These are phyloP conservation scores for Hirsutella minnesotensis DNA, from an alignment of 2,329 filamentous ascomycete species.

Conservation along the genomic window DNA sequence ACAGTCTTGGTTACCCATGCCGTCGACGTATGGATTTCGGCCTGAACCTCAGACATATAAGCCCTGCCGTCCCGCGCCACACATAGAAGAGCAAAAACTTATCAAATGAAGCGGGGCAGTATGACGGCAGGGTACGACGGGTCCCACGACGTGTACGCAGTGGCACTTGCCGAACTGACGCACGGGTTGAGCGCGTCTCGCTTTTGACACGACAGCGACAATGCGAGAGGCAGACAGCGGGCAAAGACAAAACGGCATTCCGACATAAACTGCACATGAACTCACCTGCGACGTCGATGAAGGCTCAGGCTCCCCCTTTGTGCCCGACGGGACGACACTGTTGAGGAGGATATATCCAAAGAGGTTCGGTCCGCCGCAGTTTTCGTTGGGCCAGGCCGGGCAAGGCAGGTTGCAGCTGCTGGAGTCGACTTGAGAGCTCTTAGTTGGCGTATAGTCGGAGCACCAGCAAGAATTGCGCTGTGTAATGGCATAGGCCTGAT, in stretches of 20 bases:
- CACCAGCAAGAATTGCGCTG: slow-evolving; percentile 62
- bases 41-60: slow-evolving; percentile 17
- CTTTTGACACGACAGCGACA: too few relatives aligned
- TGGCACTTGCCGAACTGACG: too few relatives aligned
- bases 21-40: slow-evolving; percentile 15
- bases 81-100: too few relatives aligned
- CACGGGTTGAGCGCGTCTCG: too few relatives aligned
- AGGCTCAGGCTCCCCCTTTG: slow-evolving; percentile 18
- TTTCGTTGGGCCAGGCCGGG: slow-evolving; percentile 55
- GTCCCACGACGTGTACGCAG: too few relatives aligned
- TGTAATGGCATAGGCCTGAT: slow-evolving; percentile 57
- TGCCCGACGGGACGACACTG: slow-evolving; percentile 42
- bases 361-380: slow-evolving; percentile 49
- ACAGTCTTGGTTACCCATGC: slow-evolving; percentile 22
- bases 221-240: too few relatives aligned
- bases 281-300: slow-evolving; percentile 15
- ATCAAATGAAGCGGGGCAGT: neutral
- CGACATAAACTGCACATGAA: slow-evolving; percentile 4
- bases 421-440: slow-evolving; percentile 24
- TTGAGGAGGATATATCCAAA: slow-evolving; percentile 55
- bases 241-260: too few relatives aligned
- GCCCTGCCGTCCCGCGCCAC: slow-evolving; percentile 4
- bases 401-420: slow-evolving; percentile 45
- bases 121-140: neutral
- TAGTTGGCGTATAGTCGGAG: slow-evolving; percentile 51